Base-by-base conservation (phyloP, 2,329 filamentous ascomycete genomes). In the Talaromyces sp. region DNA sequence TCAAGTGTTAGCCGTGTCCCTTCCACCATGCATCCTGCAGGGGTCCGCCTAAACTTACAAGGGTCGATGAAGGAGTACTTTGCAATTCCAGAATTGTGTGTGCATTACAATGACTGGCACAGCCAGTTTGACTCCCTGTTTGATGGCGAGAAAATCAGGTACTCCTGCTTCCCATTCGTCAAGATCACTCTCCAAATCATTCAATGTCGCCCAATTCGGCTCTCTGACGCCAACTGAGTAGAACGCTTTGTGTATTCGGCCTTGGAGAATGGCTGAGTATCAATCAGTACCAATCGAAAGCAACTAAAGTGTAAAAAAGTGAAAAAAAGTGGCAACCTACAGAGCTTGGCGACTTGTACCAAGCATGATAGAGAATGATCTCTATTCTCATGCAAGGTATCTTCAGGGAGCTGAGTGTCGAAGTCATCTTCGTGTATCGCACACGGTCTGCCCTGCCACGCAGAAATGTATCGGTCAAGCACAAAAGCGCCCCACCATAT, bases 401-500 rank as follows among this genome's bases (percentile, higher is more conserved):
- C 65, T 37, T 66, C 62, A 17, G 65, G 65, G 5, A 66, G 31
- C 35, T 66, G 22, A 4, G 65, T 66, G n/a, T 66, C 65, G 27
- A 64, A 66, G 54, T 66, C 65, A 45, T 64, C 62, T 56, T 66
- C 56, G 17, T 66, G 65, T 33, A 66, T 66, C 19, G 59, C 65
- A 50, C 65, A 66, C 6, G 65, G 65, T 2, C 65, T 63, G 33
- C 65, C 65, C 43, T 66, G 65, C 65, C 65, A 66, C 33, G 65
- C 65, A 9, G 65, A 60, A 39, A 66, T 64, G 31, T 66, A 66
- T 61, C 65, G 19, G 47, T 66, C 65, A 5, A 66, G 56, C n/a
- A 66, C 65, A 61, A 66, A 66, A 31, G 62, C 57, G 5, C 65
- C 64, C 64, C 64, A 66, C 64, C 64, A 66, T 43, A 66, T 66